Evolutionary conservation across 1,284 basidiomycete genomes (phyloP).

Genomic region (Cerioporus squamosus): DNA sequence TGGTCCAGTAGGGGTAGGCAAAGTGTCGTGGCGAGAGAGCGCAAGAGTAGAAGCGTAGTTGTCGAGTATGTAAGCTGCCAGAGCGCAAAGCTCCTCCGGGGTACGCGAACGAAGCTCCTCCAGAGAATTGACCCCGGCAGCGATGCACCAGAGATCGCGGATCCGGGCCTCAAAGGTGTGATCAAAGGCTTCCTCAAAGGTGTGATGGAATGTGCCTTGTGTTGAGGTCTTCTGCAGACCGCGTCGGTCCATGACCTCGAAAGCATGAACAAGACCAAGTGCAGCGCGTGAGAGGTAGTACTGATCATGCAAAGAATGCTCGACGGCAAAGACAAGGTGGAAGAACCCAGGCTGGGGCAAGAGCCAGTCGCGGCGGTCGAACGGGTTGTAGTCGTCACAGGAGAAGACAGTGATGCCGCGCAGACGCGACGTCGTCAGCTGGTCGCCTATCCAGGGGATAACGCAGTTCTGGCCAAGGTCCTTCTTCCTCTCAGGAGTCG

Average conservation of each 20-base stretch:
- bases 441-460: conserved; percentile 26
- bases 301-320: conserved; percentile 27
- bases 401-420: conserved; percentile 28
- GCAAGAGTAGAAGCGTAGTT: conserved; percentile 27
- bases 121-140: not conserved
- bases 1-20: conserved; percentile 1
- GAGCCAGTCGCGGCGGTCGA: conserved; percentile 37
- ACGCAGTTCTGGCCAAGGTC: not conserved
- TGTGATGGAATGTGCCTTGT: conserved; percentile 25
- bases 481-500: not conserved
- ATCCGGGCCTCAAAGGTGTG: conserved; percentile 22
- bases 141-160: conserved; percentile 9
- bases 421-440: conserved; percentile 25
- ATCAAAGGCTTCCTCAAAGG: conserved; percentile 21
- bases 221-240: conserved; percentile 17
- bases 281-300: conserved; percentile 16
- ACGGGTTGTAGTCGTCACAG: conserved; percentile 37
- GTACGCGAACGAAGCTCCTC: not conserved
- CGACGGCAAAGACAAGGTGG: conserved; percentile 39
- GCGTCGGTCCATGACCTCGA: conserved; percentile 21
- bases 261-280: conserved; percentile 19
- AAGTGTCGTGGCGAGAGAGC: conserved; percentile 3
- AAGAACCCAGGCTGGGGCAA: conserved; percentile 39
- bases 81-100: conserved; percentile 2
- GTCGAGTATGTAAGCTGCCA: conserved; percentile 21